Evolutionary conservation across 202 grass and related monocot species (phyloP), one percentile per base, ranked within the genome.

Genomic region (Hordeum pubiflorum): DNA sequence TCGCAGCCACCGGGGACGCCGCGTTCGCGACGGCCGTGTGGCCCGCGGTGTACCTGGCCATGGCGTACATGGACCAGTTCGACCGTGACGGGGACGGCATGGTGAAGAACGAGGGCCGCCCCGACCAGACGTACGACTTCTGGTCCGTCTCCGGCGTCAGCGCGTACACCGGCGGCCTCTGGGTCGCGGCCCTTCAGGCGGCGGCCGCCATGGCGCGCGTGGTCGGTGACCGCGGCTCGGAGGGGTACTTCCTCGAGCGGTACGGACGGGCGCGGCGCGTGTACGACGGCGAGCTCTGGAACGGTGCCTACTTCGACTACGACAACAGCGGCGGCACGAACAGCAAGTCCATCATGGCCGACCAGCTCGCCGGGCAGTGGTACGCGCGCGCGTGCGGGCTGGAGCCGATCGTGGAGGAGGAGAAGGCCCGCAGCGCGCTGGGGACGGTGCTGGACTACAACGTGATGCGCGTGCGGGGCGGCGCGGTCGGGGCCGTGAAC

Each of bases 61-160:
- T 97, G 93, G 93, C 93, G 57, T 97, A 91, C 83, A 91, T 97
- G 93, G 59, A 97, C 62, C 93, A 97, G 84, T 97, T 97, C 46
- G 90, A 97, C 69, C 54, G 50, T 0, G 93, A 97, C 27, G 33
- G 59, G 23, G 93, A 97, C 83, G 90, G 93, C 4, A 97, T 97
- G 93, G 74, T 97, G 21, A 90, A 96, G 82, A 96, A 96, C 37
- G 90, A 92, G n/a, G 93, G 93, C 10, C 18, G 86, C 20, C 83
- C 87, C 0, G 93, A 96, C 72, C 93, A 96, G 71, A 96, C 93
- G 0, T 96, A 90, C 21, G 93, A 96, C 59, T 17, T 96, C 13
- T 96, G 93, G 93, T 50, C 88, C 4, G 93, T 86, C 1, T 37
- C 84, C 26, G 90, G 90, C 13, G 88, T 96, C 36, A 96, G 93